phyloP scores from a whole-genome alignment of 371 early-diverging fungal genomes.

The Circinella umbellata region DNA sequence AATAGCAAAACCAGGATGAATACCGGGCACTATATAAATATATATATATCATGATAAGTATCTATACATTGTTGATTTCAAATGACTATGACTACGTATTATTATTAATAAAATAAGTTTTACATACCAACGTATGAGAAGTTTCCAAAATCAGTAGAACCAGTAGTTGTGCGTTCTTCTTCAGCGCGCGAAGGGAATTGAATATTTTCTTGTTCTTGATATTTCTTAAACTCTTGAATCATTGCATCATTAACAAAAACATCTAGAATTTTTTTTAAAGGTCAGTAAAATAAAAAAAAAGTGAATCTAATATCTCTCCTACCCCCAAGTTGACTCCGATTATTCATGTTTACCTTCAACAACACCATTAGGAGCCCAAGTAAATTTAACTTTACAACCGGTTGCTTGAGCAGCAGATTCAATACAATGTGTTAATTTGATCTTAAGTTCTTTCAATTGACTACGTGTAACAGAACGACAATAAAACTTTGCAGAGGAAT shows the following conservation, averaged over 20 bases:
- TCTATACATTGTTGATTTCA: no score
- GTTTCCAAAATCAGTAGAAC: slow-evolving; percentile 82
- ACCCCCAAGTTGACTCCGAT: neutral
- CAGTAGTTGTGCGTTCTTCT: slow-evolving; percentile 45
- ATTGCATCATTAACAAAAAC: slow-evolving; percentile 61
- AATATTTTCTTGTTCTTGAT: slow-evolving; percentile 54
- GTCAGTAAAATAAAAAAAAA: no score
- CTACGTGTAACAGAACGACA: slow-evolving; percentile 59
- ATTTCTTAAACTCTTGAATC: slow-evolving; percentile 54
- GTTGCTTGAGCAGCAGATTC: slow-evolving; percentile 66
- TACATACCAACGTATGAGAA: slow-evolving; percentile 37
- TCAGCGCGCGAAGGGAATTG: slow-evolving; percentile 34
- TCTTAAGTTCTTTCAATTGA: slow-evolving; percentile 54
- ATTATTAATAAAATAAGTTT: no score
- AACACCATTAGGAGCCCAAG: slow-evolving; percentile 79
- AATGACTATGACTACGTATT: no score
- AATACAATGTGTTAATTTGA: slow-evolving; percentile 58
- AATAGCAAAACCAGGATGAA: slow-evolving; percentile 47
- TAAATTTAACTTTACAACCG: slow-evolving; percentile 65
- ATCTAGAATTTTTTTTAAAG: slow-evolving; percentile 28
- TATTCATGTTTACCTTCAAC: slow-evolving; percentile 72
- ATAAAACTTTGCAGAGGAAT: slow-evolving; percentile 58
- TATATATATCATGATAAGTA: no score
- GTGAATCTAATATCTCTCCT: no score
- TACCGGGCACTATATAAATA: slow-evolving; percentile 35